Percentiles rank a stretch among this genome's conserved stretches.
phyloP scores from a whole-genome alignment of 2,329 filamentous ascomycete species.

The Boeremia lycopersici region DNA sequence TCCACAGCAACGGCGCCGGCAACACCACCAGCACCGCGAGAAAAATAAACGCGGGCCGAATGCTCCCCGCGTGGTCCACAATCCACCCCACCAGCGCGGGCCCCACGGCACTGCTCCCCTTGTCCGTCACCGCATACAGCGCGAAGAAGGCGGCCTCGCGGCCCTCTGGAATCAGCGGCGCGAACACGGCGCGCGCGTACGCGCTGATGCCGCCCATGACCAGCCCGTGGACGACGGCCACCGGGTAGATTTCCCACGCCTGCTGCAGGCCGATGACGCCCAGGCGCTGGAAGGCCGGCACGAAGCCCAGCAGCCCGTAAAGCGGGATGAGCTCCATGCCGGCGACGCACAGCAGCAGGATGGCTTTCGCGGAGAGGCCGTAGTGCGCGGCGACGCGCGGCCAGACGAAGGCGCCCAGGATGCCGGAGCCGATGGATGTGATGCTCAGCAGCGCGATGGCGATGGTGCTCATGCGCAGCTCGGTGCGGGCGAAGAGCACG shows the following conservation, averaged over 20 bases:
- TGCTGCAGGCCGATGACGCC: slow-evolving; percentile 82
- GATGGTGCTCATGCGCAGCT: slow-evolving; percentile 85
- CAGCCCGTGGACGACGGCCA: slow-evolving; percentile 85
- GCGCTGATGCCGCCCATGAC: slow-evolving; percentile 86
- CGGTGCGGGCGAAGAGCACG: slow-evolving; percentile 89
- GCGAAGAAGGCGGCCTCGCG: slow-evolving; percentile 94
- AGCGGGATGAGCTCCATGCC: slow-evolving; percentile 89
- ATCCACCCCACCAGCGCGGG: slow-evolving; percentile 89
- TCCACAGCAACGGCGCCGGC: slow-evolving; percentile 78
- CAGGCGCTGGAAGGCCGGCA: slow-evolving; percentile 74
- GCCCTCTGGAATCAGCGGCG: slow-evolving; percentile 87
- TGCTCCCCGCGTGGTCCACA: slow-evolving; percentile 66
- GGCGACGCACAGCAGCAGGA: slow-evolving; percentile 81
- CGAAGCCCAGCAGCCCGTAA: slow-evolving; percentile 83
- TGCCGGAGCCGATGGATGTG: slow-evolving; percentile 82
- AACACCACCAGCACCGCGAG: slow-evolving; percentile 77
- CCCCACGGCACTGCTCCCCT: slow-evolving; percentile 88
- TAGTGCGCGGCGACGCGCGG: slow-evolving; percentile 73
- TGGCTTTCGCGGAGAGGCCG: slow-evolving; percentile 74
- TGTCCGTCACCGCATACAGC: slow-evolving; percentile 93
- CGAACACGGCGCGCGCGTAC: slow-evolving; percentile 88
- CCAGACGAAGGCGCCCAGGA: slow-evolving; percentile 87
- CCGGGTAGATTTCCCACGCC: slow-evolving; percentile 89
- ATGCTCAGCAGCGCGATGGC: slow-evolving; percentile 87
- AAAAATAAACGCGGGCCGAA: slow-evolving; percentile 76